A percentile compares a stretch with the other conserved stretches of the same genome.
These are phyloP conservation scores for Colletotrichum musae DNA, from an alignment of 2,329 filamentous ascomycete species.

Conservation along the genomic window DNA sequence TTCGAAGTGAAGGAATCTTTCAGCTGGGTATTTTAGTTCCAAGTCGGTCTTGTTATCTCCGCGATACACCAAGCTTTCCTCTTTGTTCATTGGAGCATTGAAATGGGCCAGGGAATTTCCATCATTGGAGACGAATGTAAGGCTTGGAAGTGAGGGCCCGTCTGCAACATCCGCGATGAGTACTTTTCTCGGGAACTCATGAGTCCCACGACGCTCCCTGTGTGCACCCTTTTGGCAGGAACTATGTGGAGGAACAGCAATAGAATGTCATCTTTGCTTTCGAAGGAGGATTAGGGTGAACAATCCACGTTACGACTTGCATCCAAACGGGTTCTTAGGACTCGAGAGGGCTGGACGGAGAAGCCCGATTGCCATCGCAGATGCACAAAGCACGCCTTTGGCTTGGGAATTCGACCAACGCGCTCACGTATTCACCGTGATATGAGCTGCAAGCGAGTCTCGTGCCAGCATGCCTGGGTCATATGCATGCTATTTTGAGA, in stretches of 20 bases:
- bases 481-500: neutral
- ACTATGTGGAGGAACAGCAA: neutral
- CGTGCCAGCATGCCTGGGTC: constrained; percentile 9
- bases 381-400: constrained; percentile 14
- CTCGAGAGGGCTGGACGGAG: neutral
- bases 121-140: constrained; percentile 1
- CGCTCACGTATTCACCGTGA: neutral
- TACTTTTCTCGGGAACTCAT: constrained; percentile 8
- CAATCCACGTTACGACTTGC: neutral
- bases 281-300: neutral
- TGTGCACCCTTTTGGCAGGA: neutral
- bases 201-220: constrained; percentile 2
- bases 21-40: constrained; percentile 72
- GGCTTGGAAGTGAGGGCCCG: neutral
- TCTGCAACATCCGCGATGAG: constrained; percentile 3
- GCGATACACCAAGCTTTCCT: constrained; percentile 1
- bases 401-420: neutral
- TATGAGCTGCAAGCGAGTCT: constrained; percentile 8
- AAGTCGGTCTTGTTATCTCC: neutral
- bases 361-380: neutral
- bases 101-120: neutral
- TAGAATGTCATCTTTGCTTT: neutral
- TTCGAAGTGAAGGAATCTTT: constrained; percentile 77
- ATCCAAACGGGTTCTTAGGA: neutral
- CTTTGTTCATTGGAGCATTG: neutral